Evolutionary conservation across 2,329 filamentous ascomycete species (phyloP).

Genomic region (Xylogone sp.): DNA sequence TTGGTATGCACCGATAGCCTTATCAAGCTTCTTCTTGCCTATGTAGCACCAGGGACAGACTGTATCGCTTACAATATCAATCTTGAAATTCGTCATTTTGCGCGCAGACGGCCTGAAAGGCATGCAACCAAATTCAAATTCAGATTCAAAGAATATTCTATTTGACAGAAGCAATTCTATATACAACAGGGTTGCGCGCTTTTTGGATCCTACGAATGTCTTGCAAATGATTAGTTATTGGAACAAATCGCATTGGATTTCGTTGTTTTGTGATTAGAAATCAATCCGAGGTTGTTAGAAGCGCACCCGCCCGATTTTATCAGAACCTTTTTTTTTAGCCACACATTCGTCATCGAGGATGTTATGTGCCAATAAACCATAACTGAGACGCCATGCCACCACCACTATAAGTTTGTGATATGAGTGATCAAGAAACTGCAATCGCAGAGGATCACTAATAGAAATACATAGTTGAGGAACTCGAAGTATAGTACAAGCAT

Average conservation of each 20-base stretch:
- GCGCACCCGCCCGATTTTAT: no score
- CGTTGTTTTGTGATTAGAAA: neutral
- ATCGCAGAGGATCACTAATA: no score
- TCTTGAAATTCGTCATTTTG: conserved; percentile 70
- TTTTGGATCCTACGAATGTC: neutral
- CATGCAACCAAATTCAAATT: neutral
- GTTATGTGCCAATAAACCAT: neutral
- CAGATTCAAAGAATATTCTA: no score
- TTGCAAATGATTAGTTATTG: neutral
- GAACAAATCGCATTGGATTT: neutral
- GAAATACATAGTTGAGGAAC: no score
- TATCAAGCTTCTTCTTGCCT: conserved; percentile 70
- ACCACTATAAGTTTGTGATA: no score
- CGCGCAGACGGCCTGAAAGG: conserved; percentile 14
- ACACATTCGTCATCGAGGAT: neutral
- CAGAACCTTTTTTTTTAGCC: neutral
- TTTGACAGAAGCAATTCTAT: neutral
- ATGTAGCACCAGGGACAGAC: conserved; percentile 80
- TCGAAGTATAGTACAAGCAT: no score
- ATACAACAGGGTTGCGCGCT: neutral
- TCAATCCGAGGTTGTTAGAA: neutral
- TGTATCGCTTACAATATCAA: conserved; percentile 77
- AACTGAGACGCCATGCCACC: no score
- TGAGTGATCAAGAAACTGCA: no score
- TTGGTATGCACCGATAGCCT: conserved; percentile 65